phyloP scores from a whole-genome alignment of 176 grass and related monocot species.

The Eragrostis curvula region DNA sequence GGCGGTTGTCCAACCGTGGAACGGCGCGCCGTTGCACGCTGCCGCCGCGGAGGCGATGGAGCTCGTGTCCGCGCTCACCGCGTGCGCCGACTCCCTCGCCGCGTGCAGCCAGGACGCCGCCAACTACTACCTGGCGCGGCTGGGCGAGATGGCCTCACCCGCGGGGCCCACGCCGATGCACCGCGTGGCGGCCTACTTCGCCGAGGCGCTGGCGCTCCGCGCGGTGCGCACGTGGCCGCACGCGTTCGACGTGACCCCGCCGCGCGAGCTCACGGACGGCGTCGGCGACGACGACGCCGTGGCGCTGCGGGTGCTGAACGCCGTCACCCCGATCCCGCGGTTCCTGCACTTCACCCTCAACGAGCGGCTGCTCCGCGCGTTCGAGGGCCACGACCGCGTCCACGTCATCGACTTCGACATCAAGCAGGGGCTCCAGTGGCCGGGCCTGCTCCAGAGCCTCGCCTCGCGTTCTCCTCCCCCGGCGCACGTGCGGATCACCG shows the following conservation, averaged over 20 bases:
- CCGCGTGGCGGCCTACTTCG: constrained; percentile 81
- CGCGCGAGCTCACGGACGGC: constrained; percentile 62
- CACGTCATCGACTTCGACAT: constrained; percentile 98
- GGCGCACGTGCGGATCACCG: constrained; percentile 81
- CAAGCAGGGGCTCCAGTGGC: constrained; percentile 98
- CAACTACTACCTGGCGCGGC: constrained; percentile 76
- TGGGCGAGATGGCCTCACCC: constrained; percentile 71
- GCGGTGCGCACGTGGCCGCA: constrained; percentile 68
- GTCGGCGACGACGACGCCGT: constrained; percentile 68
- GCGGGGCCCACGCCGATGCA: constrained; percentile 72
- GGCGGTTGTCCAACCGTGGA: constrained; percentile 11
- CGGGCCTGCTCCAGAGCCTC: constrained; percentile 85
- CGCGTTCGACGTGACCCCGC: constrained; percentile 68
- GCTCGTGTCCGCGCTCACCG: constrained; percentile 59
- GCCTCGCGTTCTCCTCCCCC: constrained; percentile 60
- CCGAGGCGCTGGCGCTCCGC: constrained; percentile 76
- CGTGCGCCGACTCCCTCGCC: constrained; percentile 74
- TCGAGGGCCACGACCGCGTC: constrained; percentile 91
- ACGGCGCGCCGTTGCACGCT: background rate
- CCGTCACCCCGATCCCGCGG: constrained; percentile 72
- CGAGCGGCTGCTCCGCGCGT: constrained; percentile 70
- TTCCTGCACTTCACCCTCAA: constrained; percentile 94
- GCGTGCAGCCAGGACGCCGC: constrained; percentile 65
- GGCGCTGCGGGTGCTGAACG: constrained; percentile 73
- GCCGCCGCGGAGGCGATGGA: constrained; percentile 36